Conservation (phyloP, 1,284 basidiomycete species). For the Cryptococcus maquisensis region DNA sequence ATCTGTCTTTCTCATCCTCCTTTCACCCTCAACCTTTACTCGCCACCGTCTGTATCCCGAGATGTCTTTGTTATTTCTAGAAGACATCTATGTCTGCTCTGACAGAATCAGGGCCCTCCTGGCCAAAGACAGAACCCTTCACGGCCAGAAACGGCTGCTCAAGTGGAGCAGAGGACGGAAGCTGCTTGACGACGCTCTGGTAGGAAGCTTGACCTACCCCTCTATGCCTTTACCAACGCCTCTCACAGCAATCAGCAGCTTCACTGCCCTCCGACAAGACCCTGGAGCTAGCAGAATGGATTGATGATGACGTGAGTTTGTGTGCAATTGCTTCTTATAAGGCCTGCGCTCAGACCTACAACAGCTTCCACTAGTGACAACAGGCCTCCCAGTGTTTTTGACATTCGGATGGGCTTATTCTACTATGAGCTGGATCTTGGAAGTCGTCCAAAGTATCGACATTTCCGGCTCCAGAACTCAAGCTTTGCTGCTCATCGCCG, state of each 20-base stretch:
- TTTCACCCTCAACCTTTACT: not conserved
- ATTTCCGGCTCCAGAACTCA: not conserved
- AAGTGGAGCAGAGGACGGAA: conserved; percentile 1
- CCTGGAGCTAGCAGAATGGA: not conserved
- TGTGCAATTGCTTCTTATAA: not conserved
- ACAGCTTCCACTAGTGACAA: not conserved
- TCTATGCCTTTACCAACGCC: not conserved
- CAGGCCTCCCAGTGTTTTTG: not conserved
- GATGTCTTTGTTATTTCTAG: too few species aligned
- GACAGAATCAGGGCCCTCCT: not conserved
- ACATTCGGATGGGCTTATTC: not conserved
- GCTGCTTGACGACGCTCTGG: not conserved
- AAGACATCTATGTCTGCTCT: not conserved
- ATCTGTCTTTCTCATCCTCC: not conserved
- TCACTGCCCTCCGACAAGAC: not conserved
- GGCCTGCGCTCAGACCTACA: not conserved
- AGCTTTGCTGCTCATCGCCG: not conserved
- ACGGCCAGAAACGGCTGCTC: not conserved
- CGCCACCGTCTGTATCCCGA: too few species aligned
- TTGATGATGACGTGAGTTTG: not conserved
- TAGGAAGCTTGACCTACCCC: not conserved
- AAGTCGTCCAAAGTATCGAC: not conserved
- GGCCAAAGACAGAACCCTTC: not conserved
- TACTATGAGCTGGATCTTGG: not conserved
- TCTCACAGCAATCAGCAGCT: not conserved